These are phyloP conservation scores for Nemania sp. DNA, from an alignment of 2,329 filamentous ascomycete genomes.

Conservation along the genomic window DNA sequence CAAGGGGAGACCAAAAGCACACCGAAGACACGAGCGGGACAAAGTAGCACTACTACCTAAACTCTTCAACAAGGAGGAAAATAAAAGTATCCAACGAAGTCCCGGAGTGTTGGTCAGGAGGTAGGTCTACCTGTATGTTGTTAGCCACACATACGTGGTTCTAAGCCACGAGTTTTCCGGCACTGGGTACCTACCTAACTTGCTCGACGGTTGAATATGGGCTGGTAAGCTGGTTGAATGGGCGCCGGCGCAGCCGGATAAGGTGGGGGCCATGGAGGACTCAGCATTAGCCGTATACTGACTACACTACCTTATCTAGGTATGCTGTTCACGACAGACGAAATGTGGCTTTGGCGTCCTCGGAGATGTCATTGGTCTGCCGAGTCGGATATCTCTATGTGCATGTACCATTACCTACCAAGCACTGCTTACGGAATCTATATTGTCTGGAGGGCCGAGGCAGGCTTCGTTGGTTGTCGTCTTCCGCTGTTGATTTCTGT, in stretches of 20 bases:
- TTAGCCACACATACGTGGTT: background rate
- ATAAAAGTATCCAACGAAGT: too few species aligned
- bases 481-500: background rate
- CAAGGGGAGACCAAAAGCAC: background rate
- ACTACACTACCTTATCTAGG: too few species aligned
- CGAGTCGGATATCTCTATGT: background rate
- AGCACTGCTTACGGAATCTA: background rate
- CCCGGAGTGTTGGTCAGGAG: too few species aligned
- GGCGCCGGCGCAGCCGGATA: conserved; percentile 11
- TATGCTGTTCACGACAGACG: background rate
- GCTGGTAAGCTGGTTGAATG: background rate
- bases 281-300: background rate
- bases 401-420: background rate
- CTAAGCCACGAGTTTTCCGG: conserved; percentile 3
- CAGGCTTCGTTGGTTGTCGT: background rate
- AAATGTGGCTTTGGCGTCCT: conserved; percentile 1
- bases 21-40: background rate
- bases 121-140: background rate
- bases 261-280: conserved; percentile 2
- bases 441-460: background rate
- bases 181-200: background rate
- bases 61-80: too few species aligned
- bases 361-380: background rate
- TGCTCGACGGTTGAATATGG: too few species aligned
- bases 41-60: background rate